Evolutionary conservation across 768 basidiomycete genomes (phyloP).

Genomic region (Mycena amicta): DNA sequence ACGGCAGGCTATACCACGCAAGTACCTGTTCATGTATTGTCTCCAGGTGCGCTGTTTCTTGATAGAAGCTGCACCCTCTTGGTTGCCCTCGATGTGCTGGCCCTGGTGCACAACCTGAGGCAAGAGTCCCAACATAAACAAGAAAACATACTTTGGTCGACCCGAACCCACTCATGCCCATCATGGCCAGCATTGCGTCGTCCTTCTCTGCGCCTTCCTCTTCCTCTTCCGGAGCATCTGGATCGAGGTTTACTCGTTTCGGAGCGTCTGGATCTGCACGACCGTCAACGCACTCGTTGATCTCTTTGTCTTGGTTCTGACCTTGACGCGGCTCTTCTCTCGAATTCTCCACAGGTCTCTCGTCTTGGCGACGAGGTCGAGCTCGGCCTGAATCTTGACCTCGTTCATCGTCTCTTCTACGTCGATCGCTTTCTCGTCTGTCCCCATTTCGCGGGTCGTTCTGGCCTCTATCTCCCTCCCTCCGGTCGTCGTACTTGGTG

Average conservation of each 20-base stretch:
- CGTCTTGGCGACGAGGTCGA: constrained; percentile 38
- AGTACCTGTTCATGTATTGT: constrained; percentile 96
- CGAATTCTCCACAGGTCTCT: constrained; percentile 21
- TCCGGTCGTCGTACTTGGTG: constrained; percentile 20
- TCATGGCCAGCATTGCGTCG: constrained; percentile 84
- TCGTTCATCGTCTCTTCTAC: constrained; percentile 37
- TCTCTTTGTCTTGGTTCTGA: constrained; percentile 1
- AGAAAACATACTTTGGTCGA: constrained; percentile 62
- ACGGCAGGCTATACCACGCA: neutral
- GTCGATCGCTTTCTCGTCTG: constrained; percentile 40
- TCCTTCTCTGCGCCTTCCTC: constrained; percentile 72
- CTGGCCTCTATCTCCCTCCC: constrained; percentile 35
- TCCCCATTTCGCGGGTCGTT: constrained; percentile 42
- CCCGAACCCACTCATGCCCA: constrained; percentile 89
- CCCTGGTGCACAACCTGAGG: constrained; percentile 47
- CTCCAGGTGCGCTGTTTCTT: constrained; percentile 92
- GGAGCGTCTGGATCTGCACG: constrained; percentile 18
- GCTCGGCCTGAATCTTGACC: too few relatives aligned
- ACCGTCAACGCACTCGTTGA: constrained; percentile 8
- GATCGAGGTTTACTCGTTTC: constrained; percentile 37
- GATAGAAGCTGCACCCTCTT: constrained; percentile 65
- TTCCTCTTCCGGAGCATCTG: constrained; percentile 43
- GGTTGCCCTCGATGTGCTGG: constrained; percentile 80
- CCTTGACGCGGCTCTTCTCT: constrained; percentile 23
- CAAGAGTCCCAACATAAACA: neutral